Conservation (phyloP, 2,329 filamentous ascomycete genomes). For the Colletotrichum ledebouriae region DNA sequence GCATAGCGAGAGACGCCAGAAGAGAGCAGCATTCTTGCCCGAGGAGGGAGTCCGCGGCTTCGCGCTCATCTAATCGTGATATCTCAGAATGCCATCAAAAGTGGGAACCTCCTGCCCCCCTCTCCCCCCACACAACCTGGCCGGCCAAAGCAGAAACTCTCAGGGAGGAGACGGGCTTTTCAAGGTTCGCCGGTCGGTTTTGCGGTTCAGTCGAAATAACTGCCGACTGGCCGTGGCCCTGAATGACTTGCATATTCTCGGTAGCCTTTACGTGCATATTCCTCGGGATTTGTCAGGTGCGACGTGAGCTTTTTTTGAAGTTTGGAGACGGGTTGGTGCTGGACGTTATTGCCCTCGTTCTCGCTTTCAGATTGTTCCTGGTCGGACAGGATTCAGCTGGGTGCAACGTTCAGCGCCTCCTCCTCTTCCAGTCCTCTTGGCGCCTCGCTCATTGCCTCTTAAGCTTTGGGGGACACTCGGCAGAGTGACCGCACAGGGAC, state of each 20-base stretch:
- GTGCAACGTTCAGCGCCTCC: no score
- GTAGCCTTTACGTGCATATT: background rate
- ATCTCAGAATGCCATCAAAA: background rate
- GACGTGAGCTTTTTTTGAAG: background rate
- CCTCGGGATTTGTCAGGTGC: slow-evolving; percentile 10
- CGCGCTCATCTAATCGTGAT: no score
- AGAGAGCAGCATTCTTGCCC: background rate
- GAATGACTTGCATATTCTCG: slow-evolving; percentile 10
- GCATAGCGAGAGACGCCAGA: background rate
- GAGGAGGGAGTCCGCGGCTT: background rate
- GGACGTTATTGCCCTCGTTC: background rate
- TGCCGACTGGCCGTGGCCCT: background rate
- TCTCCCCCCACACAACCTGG: no score
- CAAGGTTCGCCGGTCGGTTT: no score
- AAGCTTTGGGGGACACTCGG: slow-evolving; percentile 2
- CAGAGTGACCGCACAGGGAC: background rate
- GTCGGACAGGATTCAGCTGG: no score
- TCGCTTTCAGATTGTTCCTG: background rate
- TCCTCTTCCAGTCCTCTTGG: no score
- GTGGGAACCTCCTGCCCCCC: background rate
- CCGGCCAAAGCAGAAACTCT: no score
- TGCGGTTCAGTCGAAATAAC: no score
- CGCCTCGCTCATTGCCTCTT: background rate
- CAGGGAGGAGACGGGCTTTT: no score
- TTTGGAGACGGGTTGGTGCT: no score